Evolutionary conservation across 2,329 filamentous ascomycete species (phyloP), one percentile per base, ranked within the genome.

Genomic region (Chaetomium sp.): DNA sequence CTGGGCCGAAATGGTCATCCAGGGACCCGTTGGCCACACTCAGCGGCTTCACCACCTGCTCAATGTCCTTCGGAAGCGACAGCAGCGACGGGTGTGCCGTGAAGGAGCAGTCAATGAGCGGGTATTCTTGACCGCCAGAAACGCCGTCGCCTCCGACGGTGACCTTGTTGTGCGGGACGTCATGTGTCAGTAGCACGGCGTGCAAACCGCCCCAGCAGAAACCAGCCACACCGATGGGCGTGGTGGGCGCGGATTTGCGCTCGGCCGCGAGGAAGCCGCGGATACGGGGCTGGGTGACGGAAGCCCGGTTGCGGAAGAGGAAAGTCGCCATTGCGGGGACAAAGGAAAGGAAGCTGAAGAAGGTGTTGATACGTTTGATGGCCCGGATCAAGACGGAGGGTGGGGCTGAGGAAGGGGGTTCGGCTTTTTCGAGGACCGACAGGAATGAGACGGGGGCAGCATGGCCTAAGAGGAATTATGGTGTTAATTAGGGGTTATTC

Each of bases 151-250:
- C 66, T 7, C 58, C 53, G 8, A 58, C 53, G 2, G 48, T 8
- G 6, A 55, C 27, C 8, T 47, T 49, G 33, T 61, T 61, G 3
- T 50, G 40, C 27, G 65, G 62, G 2, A 55, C 44, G 51, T 73
- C 69, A 36, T 70, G 67, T 8, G 70, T 67, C 6, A 79, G 69
- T 14, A 69, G 62, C 19, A 76, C 64, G 1, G 73, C 66, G 57
- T 79, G 71, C 51, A 72, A 71, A 6, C 76, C 79, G 11, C 78
- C 78, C 77, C 78, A 80, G 69, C 77, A 80, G 67, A 79, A 81
- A 0, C 78, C 79, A 0, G 76, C 75, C 0, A 71, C 74, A 35
- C 72, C 76, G 49, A 80, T 65, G 54, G 73, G 74, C 6, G 72
- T 63, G 55, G 14, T 65, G 55, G 33, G 38, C 19, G 27, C 33